Evolutionary conservation across 2,329 filamentous ascomycete species (phyloP).

Genomic region (Penicillium olsonii): DNA sequence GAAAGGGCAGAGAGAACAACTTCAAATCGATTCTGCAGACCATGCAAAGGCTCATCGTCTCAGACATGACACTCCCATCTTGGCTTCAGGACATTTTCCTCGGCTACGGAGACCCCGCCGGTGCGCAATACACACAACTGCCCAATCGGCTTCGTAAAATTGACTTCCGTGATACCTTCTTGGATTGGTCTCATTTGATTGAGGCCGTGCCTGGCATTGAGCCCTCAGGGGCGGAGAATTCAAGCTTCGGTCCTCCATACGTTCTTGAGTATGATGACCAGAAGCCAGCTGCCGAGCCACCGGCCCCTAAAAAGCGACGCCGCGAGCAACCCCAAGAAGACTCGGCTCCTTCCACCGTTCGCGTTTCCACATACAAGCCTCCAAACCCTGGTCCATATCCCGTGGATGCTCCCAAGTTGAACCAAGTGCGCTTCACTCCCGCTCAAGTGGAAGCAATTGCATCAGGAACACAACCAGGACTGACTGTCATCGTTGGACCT

Average conservation of each 20-base stretch:
- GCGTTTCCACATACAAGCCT: conserved; percentile 87
- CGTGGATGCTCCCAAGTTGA: conserved; percentile 77
- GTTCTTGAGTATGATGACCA: conserved; percentile 70
- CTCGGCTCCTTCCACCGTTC: conserved; percentile 66
- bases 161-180: conserved; percentile 90
- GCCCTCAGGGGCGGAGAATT: conserved; percentile 68
- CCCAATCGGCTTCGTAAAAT: conserved; percentile 74
- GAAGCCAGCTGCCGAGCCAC: conserved; percentile 50
- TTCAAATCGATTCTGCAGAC: conserved; percentile 93
- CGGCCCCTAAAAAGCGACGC: conserved; percentile 82
- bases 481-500: conserved; percentile 91
- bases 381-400: conserved; percentile 88
- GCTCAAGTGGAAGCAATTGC: conserved; percentile 89
- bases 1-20: conserved; percentile 89
- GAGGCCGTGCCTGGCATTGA: conserved; percentile 89
- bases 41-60: conserved; percentile 80
- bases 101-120: conserved; percentile 91
- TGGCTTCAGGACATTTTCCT: conserved; percentile 98
- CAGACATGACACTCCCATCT: conserved; percentile 79
- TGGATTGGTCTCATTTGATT: conserved; percentile 92
- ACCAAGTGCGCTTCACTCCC: conserved; percentile 83
- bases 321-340: conserved; percentile 72
- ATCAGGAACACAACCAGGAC: conserved; percentile 88
- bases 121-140: conserved; percentile 81
- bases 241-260: conserved; percentile 84